These are phyloP conservation scores for Leptomonas seymouri DNA, from an alignment of 208 protist genomes.

Conservation along the genomic window DNA sequence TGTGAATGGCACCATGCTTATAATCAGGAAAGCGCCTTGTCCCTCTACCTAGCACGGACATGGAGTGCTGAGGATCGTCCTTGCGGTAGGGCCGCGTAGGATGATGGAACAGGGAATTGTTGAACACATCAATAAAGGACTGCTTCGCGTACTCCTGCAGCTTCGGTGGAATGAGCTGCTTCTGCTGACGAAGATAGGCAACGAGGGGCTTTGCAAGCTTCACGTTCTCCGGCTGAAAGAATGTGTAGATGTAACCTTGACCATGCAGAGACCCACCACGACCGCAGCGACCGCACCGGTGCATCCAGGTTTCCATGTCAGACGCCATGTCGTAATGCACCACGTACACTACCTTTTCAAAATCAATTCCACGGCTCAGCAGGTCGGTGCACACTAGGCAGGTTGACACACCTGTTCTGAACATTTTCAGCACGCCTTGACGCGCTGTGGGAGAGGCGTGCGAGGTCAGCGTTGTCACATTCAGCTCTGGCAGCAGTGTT, in stretches of 20 bases:
- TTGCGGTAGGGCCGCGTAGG: conserved; percentile 70
- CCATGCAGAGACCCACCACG: conserved; percentile 59
- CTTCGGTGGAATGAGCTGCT: conserved; percentile 82
- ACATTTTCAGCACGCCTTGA: conserved; percentile 88
- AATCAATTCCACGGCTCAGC: conserved; percentile 97
- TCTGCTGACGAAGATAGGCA: conserved; percentile 66
- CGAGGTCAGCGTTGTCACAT: conserved; percentile 70
- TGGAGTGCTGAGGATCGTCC: conserved; percentile 68
- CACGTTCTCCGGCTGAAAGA: conserved; percentile 88
- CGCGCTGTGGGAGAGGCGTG: conserved; percentile 58
- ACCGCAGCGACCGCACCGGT: conserved; percentile 96
- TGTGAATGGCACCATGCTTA: conserved; percentile 60
- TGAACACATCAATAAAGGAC: conserved; percentile 80
- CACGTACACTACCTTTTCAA: conserved; percentile 97
- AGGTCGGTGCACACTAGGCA: conserved; percentile 98
- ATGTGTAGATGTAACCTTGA: conserved; percentile 76
- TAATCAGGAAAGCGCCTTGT: conserved; percentile 77
- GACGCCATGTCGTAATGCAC: conserved; percentile 97
- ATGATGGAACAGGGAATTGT: conserved; percentile 76
- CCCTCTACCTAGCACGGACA: conserved; percentile 59
- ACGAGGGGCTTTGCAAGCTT: conserved; percentile 83
- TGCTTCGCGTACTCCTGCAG: conserved; percentile 83
- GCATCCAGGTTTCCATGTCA: conserved; percentile 96
- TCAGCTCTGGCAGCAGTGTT: conserved; percentile 42
- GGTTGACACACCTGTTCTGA: conserved; percentile 88